These are phyloP conservation scores for Capronia epimyces DNA, from an alignment of 2,329 filamentous ascomycete species.

Conservation along the genomic window DNA sequence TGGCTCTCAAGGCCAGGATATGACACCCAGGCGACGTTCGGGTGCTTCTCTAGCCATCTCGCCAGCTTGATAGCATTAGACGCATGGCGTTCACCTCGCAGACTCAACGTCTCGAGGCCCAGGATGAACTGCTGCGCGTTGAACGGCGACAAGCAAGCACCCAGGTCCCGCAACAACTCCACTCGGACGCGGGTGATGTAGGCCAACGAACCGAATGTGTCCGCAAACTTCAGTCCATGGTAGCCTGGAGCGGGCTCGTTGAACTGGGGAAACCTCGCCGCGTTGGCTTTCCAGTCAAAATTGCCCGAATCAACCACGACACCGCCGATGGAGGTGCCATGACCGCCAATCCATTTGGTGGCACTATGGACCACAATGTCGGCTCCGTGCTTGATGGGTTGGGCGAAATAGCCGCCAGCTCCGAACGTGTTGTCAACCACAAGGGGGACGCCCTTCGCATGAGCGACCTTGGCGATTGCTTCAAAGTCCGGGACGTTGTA, in stretches of 20 bases:
- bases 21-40: constrained; percentile 85
- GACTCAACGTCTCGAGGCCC: constrained; percentile 80
- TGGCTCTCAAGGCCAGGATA: constrained; percentile 86
- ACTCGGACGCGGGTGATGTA: constrained; percentile 83
- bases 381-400: constrained; percentile 77
- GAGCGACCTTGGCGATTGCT: constrained; percentile 72
- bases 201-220: constrained; percentile 76
- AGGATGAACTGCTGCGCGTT: constrained; percentile 86
- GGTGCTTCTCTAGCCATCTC: constrained; percentile 73
- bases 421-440: constrained; percentile 85
- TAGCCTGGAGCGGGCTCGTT: constrained; percentile 82
- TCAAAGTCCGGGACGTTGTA: constrained; percentile 87
- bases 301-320: constrained; percentile 77
- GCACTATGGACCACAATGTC: constrained; percentile 87
- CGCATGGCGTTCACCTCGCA: constrained; percentile 81
- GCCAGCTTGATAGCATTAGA: constrained; percentile 76
- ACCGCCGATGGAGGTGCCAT: constrained; percentile 76
- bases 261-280: constrained; percentile 83
- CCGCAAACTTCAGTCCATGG: constrained; percentile 90
- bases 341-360: constrained; percentile 90
- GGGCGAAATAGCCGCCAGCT: constrained; percentile 76
- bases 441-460: constrained; percentile 58
- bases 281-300: constrained; percentile 81
- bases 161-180: constrained; percentile 83
- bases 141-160: constrained; percentile 78